Conservation (phyloP, 2,329 filamentous ascomycete genomes). For the Aspergillus fructus region DNA sequence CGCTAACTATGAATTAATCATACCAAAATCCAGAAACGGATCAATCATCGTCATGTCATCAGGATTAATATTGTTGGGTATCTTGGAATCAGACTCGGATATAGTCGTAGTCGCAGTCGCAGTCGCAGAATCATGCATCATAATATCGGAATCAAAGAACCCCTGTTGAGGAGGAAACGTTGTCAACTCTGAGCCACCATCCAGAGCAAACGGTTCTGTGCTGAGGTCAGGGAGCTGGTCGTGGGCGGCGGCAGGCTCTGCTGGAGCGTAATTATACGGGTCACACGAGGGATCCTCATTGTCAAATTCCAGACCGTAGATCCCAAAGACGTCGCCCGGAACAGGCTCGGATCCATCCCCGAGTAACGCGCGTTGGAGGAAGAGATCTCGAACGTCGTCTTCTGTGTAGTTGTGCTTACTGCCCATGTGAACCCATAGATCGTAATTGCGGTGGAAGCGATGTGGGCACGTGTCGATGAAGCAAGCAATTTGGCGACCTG, state of each 20-base stretch:
- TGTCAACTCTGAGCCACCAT: background rate
- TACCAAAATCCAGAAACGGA: conserved; percentile 32
- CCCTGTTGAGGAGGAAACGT: background rate
- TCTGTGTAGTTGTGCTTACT: conserved; percentile 42
- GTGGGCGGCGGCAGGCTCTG: background rate
- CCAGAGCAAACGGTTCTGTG: background rate
- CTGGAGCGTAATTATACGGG: conserved; percentile 6
- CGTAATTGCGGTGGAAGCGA: conserved; percentile 58
- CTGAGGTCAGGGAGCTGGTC: background rate
- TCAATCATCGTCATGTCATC: conserved; percentile 36
- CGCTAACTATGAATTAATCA: conserved; percentile 22
- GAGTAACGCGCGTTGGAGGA: conserved; percentile 40
- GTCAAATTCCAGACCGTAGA: conserved; percentile 39
- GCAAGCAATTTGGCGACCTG: conserved; percentile 52
- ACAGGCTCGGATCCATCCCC: conserved; percentile 26
- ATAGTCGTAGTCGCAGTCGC: too few species aligned
- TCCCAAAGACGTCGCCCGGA: conserved; percentile 31
- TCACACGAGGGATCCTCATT: conserved; percentile 19
- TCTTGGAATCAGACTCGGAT: conserved; percentile 22
- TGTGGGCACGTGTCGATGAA: conserved; percentile 51
- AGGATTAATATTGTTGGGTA: conserved; percentile 30
- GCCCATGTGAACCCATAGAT: conserved; percentile 58
- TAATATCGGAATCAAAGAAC: conserved; percentile 19
- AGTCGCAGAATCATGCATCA: conserved; percentile 27
- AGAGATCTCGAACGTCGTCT: conserved; percentile 41